These are phyloP conservation scores for Cladosporium halotolerans DNA, from an alignment of 2,329 filamentous ascomycete species.

Conservation along the genomic window DNA sequence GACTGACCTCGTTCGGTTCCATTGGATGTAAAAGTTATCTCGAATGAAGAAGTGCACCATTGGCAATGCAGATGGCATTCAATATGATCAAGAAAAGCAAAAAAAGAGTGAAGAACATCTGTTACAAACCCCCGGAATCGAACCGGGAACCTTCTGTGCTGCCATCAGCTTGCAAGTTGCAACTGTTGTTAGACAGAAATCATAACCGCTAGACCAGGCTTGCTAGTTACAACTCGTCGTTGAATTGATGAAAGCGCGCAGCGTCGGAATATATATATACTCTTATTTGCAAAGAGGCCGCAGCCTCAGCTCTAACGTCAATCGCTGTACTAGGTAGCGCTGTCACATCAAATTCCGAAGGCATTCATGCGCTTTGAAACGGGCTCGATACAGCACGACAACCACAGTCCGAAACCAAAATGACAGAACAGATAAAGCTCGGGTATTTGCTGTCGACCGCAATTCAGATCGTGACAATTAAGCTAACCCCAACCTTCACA, in stretches of 20 bases:
- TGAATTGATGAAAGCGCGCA: background rate
- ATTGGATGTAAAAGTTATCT: too few relatives aligned
- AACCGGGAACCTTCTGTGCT: slow-evolving; percentile 10
- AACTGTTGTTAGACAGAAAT: slow-evolving; percentile 12
- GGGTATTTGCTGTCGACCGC: background rate
- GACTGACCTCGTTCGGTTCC: too few relatives aligned
- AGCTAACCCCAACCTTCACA: slow-evolving; percentile 7
- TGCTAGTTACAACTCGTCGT: slow-evolving; percentile 5
- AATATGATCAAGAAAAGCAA: background rate
- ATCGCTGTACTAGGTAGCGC: background rate
- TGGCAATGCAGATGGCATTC: too few relatives aligned
- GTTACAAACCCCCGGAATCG: slow-evolving; percentile 10
- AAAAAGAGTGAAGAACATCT: slow-evolving; percentile 1
- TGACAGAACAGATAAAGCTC: slow-evolving; percentile 6
- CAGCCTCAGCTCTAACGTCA: background rate
- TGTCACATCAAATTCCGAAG: background rate
- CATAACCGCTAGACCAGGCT: slow-evolving; percentile 11
- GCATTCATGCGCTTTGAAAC: background rate
- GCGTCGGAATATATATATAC: background rate
- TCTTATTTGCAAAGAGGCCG: background rate
- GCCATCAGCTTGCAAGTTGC: slow-evolving; percentile 7
- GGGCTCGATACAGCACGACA: background rate
- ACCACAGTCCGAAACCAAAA: background rate
- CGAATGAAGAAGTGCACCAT: too few relatives aligned
- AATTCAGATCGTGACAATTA: slow-evolving; percentile 6